phyloP scores from a whole-genome alignment of 495 filamentous ascomycete species.

The Barbatosphaeria neglecta region DNA sequence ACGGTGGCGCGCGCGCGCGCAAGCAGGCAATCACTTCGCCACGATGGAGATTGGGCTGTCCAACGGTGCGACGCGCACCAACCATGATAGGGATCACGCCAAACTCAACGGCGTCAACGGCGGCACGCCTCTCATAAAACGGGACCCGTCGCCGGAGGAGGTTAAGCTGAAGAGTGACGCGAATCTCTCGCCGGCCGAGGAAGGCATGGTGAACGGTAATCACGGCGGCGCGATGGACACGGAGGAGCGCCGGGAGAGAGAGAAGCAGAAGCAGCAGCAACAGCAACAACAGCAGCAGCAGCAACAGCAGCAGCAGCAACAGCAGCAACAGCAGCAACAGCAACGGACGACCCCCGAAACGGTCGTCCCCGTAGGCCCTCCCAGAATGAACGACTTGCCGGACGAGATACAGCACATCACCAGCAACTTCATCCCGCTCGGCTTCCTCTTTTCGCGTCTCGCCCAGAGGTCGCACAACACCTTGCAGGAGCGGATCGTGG shows the following conservation, averaged over 20 bases:
- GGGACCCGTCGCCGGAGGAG: slow-evolving; percentile 10
- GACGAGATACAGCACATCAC: slow-evolving; percentile 76
- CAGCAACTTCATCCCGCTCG: slow-evolving; percentile 58
- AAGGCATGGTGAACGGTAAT: slow-evolving; percentile 16
- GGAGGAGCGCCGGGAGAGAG: slow-evolving; percentile 4
- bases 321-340: too few species aligned
- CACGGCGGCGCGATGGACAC: slow-evolving; percentile 9
- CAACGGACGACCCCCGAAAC: not conserved
- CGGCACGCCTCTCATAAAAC: slow-evolving; percentile 6
- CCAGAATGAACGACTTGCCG: slow-evolving; percentile 41
- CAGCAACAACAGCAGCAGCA: too few species aligned
- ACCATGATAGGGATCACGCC: slow-evolving; percentile 34
- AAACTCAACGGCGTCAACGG: slow-evolving; percentile 28
- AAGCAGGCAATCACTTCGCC: too few species aligned
- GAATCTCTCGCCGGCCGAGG: slow-evolving; percentile 4
- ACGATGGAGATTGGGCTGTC: slow-evolving; percentile 43
- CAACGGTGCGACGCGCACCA: slow-evolving; percentile 30
- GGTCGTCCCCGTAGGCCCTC: slow-evolving; percentile 5
- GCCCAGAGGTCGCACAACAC: slow-evolving; percentile 73
- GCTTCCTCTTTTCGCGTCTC: slow-evolving; percentile 57
- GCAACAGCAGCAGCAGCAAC: too few species aligned
- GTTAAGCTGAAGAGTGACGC: slow-evolving; percentile 7
- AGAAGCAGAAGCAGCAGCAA: too few species aligned
- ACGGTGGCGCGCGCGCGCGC: not conserved
- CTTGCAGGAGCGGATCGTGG: slow-evolving; percentile 56